Evolutionary conservation across 2,329 filamentous ascomycete genomes (phyloP).

Genomic region (Fusarium xyrophilum): DNA sequence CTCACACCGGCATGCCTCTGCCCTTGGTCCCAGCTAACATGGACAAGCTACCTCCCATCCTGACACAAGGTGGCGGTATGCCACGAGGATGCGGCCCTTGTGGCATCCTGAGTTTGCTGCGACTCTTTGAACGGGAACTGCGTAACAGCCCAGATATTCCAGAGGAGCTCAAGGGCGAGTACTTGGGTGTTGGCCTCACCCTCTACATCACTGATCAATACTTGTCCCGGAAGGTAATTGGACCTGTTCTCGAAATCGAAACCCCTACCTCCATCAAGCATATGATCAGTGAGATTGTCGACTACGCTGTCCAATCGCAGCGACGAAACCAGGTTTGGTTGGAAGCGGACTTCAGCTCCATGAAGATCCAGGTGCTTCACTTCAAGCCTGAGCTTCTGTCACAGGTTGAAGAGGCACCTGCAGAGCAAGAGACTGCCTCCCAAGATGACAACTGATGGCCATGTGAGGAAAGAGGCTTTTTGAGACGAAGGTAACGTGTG

Average conservation of each 20-base stretch:
- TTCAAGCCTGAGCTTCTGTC: background rate
- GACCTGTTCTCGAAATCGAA: background rate
- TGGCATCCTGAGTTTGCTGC: background rate
- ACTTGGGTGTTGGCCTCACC: background rate
- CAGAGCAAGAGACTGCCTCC: background rate
- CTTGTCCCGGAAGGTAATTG: background rate
- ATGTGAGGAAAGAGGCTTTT: background rate
- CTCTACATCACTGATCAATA: background rate
- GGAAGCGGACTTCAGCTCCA: background rate
- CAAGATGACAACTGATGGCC: background rate
- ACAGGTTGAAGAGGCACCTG: fast-evolving
- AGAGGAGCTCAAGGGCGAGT: background rate
- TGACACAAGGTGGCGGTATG: background rate
- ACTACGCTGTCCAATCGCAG: background rate
- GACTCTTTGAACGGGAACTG: background rate
- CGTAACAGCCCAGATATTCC: background rate
- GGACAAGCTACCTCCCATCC: background rate
- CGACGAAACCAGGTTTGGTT: background rate
- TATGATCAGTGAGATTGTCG: background rate
- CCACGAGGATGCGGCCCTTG: background rate
- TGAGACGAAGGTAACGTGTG: fast-evolving
- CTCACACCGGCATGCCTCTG: background rate
- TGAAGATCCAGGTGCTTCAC: background rate
- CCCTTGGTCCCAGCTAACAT: background rate
- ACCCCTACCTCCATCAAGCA: background rate